A percentile compares a stretch with the other conserved stretches of the same genome.
Conservation (phyloP, 495 filamentous ascomycete species). For the Daldinia bambusicola region DNA sequence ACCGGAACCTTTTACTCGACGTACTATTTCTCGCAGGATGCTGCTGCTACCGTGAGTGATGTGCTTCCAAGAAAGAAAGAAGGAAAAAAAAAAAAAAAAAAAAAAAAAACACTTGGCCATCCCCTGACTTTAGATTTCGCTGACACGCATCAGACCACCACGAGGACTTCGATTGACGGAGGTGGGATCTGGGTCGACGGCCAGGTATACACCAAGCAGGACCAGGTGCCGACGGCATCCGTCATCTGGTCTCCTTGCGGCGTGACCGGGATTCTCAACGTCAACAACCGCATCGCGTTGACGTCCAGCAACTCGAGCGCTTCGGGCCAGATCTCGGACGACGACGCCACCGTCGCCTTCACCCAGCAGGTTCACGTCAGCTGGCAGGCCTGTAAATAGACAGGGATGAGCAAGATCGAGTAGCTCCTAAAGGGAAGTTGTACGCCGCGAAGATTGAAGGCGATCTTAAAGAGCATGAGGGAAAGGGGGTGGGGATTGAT, state of each 20-base stretch:
- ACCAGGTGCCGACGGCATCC: slow-evolving; percentile 62
- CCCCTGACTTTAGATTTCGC: neutral
- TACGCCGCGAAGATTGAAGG: neutral
- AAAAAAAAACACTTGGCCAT: no score
- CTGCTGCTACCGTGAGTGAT: slow-evolving; percentile 51
- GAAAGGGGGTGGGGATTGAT: neutral
- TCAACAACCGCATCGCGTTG: slow-evolving; percentile 68
- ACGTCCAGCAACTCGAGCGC: slow-evolving; percentile 57
- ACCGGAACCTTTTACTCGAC: slow-evolving; percentile 66
- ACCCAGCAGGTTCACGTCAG: slow-evolving; percentile 65
- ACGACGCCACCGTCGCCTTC: slow-evolving; percentile 66
- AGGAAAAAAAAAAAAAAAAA: no score
- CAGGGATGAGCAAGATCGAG: neutral
- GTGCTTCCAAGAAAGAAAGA: no score
- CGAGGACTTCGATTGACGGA: slow-evolving; percentile 60
- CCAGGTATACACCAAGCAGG: slow-evolving; percentile 68
- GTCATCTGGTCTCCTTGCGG: slow-evolving; percentile 68
- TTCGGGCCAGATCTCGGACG: slow-evolving; percentile 62
- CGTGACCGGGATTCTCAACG: slow-evolving; percentile 65
- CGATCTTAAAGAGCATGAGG: neutral
- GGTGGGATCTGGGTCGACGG: slow-evolving; percentile 57
- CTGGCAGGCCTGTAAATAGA: slow-evolving; percentile 58
- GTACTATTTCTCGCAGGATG: slow-evolving; percentile 67
- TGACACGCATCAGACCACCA: slow-evolving; percentile 53
- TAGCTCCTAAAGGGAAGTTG: neutral